Percentiles rank a stretch among this genome's conserved stretches.
Conservation (phyloP, 805 yeast genomes). For the Pichia deserticola region DNA sequence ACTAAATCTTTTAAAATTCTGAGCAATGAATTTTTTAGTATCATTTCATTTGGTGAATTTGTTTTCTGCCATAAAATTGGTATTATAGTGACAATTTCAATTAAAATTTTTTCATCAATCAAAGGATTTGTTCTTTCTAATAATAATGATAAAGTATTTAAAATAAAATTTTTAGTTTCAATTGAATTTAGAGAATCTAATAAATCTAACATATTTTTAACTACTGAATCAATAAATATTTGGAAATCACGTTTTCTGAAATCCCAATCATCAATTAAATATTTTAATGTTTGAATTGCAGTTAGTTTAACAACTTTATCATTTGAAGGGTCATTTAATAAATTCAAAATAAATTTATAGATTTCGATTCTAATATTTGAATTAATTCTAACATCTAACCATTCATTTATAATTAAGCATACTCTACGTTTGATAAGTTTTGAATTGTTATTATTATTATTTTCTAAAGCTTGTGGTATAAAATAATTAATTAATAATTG, state of each 20-base stretch:
- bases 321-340: slow-evolving; percentile 35
- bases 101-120: slow-evolving; percentile 42
- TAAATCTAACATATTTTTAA: slow-evolving; percentile 42
- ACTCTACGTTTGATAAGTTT: slow-evolving; percentile 70
- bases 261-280: slow-evolving; percentile 79
- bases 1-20: slow-evolving; percentile 53
- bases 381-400: slow-evolving; percentile 39
- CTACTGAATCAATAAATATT: slow-evolving; percentile 52
- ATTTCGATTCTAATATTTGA: slow-evolving; percentile 45
- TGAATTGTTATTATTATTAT: slow-evolving; percentile 38
- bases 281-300: slow-evolving; percentile 60
- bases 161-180: slow-evolving; percentile 69
- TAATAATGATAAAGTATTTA: slow-evolving; percentile 60
- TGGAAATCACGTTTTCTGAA: slow-evolving; percentile 61
- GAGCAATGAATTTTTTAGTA: slow-evolving; percentile 42
- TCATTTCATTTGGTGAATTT: slow-evolving; percentile 34
- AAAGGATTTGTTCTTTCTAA: slow-evolving; percentile 60
- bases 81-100: slow-evolving; percentile 45
- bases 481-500: slow-evolving; percentile 49
- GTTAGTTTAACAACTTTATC: slow-evolving; percentile 81
- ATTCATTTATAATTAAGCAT: slow-evolving; percentile 68
- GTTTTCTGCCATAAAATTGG: slow-evolving; percentile 73
- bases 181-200: slow-evolving; percentile 47
- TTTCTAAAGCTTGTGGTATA: slow-evolving; percentile 54
- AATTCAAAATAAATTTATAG: slow-evolving; percentile 47